Evolutionary conservation across 768 basidiomycete species (phyloP).

Genomic region (Podaxis carcinomalis): DNA sequence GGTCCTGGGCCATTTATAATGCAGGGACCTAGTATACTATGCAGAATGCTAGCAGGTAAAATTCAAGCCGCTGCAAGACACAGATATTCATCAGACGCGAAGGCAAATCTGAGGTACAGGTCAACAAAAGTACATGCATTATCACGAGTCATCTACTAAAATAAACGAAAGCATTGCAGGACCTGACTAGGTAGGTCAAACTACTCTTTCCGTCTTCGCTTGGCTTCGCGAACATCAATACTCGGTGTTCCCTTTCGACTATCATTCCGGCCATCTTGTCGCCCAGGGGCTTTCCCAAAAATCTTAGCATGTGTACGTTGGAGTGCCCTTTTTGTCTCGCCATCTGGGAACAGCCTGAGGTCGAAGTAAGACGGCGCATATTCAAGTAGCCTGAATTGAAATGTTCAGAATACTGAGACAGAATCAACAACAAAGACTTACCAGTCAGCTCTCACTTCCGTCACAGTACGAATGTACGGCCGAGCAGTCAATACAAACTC

Average conservation of each 20-base stretch:
- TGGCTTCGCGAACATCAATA: slow-evolving; percentile 22
- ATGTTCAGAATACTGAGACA: slow-evolving; percentile 4
- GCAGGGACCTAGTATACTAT: too few species aligned
- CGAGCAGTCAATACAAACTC: slow-evolving; percentile 85
- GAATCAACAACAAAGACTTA: slow-evolving; percentile 22
- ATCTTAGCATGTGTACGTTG: slow-evolving; percentile 51
- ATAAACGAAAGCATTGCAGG: too few species aligned
- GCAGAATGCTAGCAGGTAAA: too few species aligned
- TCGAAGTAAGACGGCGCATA: slow-evolving; percentile 63
- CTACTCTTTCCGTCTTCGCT: slow-evolving; percentile 25
- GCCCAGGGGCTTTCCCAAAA: slow-evolving; percentile 32
- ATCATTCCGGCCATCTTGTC: slow-evolving; percentile 17
- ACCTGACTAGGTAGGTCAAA: not conserved
- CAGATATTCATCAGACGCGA: too few species aligned
- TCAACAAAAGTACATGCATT: too few species aligned
- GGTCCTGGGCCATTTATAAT: too few species aligned
- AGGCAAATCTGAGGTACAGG: too few species aligned
- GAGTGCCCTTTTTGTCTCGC: slow-evolving; percentile 67
- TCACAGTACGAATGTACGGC: slow-evolving; percentile 87
- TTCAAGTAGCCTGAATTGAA: slow-evolving; percentile 32
- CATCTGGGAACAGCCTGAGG: slow-evolving; percentile 53
- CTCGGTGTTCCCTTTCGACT: slow-evolving; percentile 15
- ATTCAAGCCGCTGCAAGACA: too few species aligned
- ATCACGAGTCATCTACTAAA: too few species aligned
- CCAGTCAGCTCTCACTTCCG: slow-evolving; percentile 87